Percentiles rank a stretch among this genome's conserved stretches.
Conservation (phyloP, 441 rosid genomes). For the Manihot esculenta region DNA sequence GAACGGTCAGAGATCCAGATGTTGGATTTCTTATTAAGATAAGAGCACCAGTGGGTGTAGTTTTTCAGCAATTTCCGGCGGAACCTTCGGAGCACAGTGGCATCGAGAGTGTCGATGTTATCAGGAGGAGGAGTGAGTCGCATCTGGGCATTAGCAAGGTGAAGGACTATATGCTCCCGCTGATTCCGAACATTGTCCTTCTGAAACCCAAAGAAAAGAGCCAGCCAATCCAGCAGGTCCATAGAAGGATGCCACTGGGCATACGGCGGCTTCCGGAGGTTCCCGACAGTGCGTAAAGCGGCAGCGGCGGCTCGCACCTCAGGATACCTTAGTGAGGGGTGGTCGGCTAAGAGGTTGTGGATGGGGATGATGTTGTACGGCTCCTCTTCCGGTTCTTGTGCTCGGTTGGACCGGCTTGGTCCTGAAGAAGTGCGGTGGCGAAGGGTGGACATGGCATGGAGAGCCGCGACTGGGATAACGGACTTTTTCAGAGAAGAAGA, state of each 20-base stretch:
- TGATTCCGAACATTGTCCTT: conserved; percentile 75
- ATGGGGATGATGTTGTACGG: conserved; percentile 74
- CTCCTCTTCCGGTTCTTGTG: conserved; percentile 37
- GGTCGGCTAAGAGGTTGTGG: conserved; percentile 83
- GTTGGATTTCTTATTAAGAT: conserved; percentile 67
- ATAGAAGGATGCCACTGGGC: conserved; percentile 60
- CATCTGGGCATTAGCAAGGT: conserved; percentile 94
- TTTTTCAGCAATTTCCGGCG: conserved; percentile 65
- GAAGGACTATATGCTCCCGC: conserved; percentile 82
- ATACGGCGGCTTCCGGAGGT: conserved; percentile 67
- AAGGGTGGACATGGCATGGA: conserved; percentile 44
- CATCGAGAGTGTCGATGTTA: conserved; percentile 72
- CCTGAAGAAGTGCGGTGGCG: conserved; percentile 32
- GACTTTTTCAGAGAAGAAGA: too few species aligned
- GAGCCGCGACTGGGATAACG: background rate
- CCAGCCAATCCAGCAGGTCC: conserved; percentile 82
- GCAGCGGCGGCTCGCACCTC: conserved; percentile 87
- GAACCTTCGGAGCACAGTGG: conserved; percentile 61
- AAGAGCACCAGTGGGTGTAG: conserved; percentile 83
- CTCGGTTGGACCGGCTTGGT: conserved; percentile 26
- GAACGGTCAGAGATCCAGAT: conserved; percentile 85
- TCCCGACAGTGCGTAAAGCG: conserved; percentile 69
- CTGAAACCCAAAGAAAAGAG: conserved; percentile 77
- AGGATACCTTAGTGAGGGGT: conserved; percentile 76
- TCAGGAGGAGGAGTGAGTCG: conserved; percentile 87